Evolutionary conservation across 2,329 filamentous ascomycete genomes (phyloP).

Genomic region (Claviceps cyperi): DNA sequence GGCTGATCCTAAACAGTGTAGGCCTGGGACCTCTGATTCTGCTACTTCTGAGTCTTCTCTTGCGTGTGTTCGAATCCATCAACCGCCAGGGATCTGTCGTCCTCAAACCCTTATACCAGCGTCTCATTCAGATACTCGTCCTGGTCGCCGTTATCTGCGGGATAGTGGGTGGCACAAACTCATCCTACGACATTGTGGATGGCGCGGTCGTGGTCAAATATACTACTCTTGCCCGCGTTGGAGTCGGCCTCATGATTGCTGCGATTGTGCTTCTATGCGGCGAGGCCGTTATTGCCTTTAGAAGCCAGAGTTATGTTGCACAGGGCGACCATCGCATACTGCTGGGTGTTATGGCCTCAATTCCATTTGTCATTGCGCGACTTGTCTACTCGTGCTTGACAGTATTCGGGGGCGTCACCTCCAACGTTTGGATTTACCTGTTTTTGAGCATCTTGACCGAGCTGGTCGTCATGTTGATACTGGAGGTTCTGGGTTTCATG

Average conservation of each 20-base stretch:
- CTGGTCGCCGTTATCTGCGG: not conserved
- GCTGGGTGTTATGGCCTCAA: constrained; percentile 21
- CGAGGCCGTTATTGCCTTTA: constrained; percentile 23
- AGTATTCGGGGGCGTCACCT: constrained; percentile 14
- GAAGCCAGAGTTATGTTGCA: constrained; percentile 24
- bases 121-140: not conserved
- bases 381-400: constrained; percentile 17
- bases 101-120: constrained; percentile 11
- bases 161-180: not conserved
- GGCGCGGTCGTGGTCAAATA: constrained; percentile 15
- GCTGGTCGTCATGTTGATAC: constrained; percentile 17
- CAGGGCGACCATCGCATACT: constrained; percentile 42
- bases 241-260: constrained; percentile 17
- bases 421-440: constrained; percentile 18
- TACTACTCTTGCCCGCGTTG: constrained; percentile 8
- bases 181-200: constrained; percentile 9
- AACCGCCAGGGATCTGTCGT: constrained; percentile 21
- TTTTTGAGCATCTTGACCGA: constrained; percentile 20
- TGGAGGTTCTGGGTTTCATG: not conserved
- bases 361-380: constrained; percentile 21
- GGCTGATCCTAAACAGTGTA: constrained; percentile 17
- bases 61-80: constrained; percentile 30
- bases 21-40: constrained; percentile 32
- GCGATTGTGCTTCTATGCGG: constrained; percentile 27
- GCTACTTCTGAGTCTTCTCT: constrained; percentile 19